A percentile compares a stretch with the other conserved stretches of the same genome.
phyloP scores from a whole-genome alignment of 2,329 filamentous ascomycete genomes.

The Trichoderma polysporum region DNA sequence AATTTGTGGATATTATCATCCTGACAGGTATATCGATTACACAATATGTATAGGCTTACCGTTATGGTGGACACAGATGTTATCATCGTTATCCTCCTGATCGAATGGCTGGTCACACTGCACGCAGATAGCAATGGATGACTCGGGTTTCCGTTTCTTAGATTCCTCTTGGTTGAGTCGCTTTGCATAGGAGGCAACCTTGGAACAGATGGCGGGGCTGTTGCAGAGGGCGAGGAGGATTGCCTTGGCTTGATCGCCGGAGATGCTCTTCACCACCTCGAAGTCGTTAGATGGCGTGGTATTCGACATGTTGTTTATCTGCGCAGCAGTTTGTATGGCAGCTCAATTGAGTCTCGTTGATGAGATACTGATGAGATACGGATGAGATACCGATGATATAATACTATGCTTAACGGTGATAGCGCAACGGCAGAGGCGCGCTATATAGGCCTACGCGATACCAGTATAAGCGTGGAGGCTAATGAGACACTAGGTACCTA shows the following conservation, averaged over 20 bases:
- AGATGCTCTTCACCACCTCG: not conserved
- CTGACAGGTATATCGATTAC: not conserved
- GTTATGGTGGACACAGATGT: not conserved
- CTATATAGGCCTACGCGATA: not conserved
- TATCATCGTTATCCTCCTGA: not conserved
- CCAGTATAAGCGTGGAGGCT: not conserved
- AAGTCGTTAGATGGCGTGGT: not conserved
- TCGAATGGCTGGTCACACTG: slow-evolving; percentile 1
- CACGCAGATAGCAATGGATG: slow-evolving; percentile 4
- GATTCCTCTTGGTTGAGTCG: not conserved
- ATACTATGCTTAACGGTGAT: not conserved
- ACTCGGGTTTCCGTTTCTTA: not conserved
- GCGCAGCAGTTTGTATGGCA: not conserved
- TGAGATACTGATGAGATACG: not conserved
- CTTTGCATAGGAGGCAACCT: not conserved
- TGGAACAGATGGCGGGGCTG: not conserved
- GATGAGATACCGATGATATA: too few species aligned
- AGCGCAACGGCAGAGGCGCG: not conserved
- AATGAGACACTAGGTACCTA: too few species aligned
- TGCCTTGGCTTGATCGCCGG: slow-evolving; percentile 1
- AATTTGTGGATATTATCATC: not conserved
- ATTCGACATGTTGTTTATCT: not conserved
- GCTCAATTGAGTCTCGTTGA: not conserved
- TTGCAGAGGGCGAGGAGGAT: slow-evolving; percentile 2
- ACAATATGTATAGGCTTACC: not conserved